Percentiles rank a stretch among this genome's conserved stretches.
These are phyloP conservation scores for Didymella keratinophila DNA, from an alignment of 2,329 filamentous ascomycete species.

Conservation along the genomic window DNA sequence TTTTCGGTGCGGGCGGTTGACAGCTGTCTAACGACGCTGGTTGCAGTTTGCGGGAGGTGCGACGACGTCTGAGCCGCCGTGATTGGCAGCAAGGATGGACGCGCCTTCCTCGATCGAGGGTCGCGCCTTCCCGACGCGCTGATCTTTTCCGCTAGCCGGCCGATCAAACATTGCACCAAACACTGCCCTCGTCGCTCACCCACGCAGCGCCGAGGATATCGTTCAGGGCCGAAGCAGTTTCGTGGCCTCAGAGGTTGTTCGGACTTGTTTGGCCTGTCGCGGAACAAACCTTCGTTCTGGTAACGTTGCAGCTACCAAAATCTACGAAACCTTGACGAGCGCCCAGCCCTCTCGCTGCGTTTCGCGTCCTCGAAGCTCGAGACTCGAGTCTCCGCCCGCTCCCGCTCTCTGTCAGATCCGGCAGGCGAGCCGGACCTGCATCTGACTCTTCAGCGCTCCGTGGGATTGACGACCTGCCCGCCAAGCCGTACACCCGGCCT, in stretches of 20 bases:
- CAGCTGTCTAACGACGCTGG: slow-evolving; percentile 34
- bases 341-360: slow-evolving; percentile 4
- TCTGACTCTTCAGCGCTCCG: slow-evolving; percentile 12
- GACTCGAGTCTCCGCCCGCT: slow-evolving; percentile 9
- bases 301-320: slow-evolving; percentile 10
- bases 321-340: slow-evolving; percentile 15
- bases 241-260: slow-evolving; percentile 13
- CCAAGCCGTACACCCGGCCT: slow-evolving; percentile 16
- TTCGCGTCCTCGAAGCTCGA: slow-evolving; percentile 14
- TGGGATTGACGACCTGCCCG: slow-evolving; percentile 7
- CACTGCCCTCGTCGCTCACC: slow-evolving; percentile 20
- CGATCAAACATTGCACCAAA: slow-evolving; percentile 42
- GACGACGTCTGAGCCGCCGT: slow-evolving; percentile 28
- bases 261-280: background rate
- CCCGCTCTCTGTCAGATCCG: slow-evolving; percentile 26
- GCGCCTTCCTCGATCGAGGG: slow-evolving; percentile 31
- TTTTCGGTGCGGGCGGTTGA: slow-evolving; percentile 35
- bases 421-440: slow-evolving; percentile 30
- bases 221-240: slow-evolving; percentile 17
- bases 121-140: slow-evolving; percentile 31
- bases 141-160: slow-evolving; percentile 42
- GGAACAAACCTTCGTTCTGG: slow-evolving; percentile 5
- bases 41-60: slow-evolving; percentile 39
- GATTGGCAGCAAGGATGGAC: slow-evolving; percentile 45
- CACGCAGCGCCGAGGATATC: slow-evolving; percentile 23